phyloP scores from a whole-genome alignment of 2,329 filamentous ascomycete genomes.

The Raffaelea arxii region DNA sequence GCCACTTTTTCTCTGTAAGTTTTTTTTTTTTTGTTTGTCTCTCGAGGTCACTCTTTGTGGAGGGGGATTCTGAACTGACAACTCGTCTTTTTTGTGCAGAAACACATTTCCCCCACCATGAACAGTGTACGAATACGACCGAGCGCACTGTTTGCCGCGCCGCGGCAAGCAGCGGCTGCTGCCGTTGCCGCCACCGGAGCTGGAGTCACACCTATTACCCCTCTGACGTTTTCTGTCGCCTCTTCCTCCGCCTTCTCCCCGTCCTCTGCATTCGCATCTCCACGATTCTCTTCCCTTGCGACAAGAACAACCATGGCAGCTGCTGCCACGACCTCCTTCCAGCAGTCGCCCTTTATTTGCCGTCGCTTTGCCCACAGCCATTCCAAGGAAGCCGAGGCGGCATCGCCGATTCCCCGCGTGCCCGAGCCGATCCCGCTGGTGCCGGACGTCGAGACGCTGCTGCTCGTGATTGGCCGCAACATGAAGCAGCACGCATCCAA shows the following conservation, averaged over 20 bases:
- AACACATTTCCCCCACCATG: constrained; percentile 15
- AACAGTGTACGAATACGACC: constrained; percentile 19
- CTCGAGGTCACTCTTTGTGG: too few relatives aligned
- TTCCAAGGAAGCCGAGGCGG: too few relatives aligned
- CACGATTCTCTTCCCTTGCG: neutral
- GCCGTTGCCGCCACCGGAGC: neutral
- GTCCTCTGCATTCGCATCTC: neutral
- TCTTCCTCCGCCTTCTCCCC: too few relatives aligned
- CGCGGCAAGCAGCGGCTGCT: constrained; percentile 3
- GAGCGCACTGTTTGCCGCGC: constrained; percentile 16
- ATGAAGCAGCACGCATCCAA: constrained; percentile 76
- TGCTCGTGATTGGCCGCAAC: constrained; percentile 81
- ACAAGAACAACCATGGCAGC: neutral
- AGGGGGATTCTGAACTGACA: too few relatives aligned
- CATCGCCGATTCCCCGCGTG: too few relatives aligned
- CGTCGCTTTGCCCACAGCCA: neutral
- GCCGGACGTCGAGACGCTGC: constrained; percentile 76
- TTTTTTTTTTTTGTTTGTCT: too few relatives aligned
- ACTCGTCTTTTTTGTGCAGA: neutral
- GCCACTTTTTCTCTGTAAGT: too few relatives aligned
- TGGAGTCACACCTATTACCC: neutral
- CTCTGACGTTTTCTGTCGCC: too few relatives aligned
- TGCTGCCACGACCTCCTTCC: neutral
- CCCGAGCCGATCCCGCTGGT: constrained; percentile 76
- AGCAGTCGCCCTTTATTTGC: neutral